Conservation (phyloP, 441 rosid genomes). For the Gossypium gossypioides region DNA sequence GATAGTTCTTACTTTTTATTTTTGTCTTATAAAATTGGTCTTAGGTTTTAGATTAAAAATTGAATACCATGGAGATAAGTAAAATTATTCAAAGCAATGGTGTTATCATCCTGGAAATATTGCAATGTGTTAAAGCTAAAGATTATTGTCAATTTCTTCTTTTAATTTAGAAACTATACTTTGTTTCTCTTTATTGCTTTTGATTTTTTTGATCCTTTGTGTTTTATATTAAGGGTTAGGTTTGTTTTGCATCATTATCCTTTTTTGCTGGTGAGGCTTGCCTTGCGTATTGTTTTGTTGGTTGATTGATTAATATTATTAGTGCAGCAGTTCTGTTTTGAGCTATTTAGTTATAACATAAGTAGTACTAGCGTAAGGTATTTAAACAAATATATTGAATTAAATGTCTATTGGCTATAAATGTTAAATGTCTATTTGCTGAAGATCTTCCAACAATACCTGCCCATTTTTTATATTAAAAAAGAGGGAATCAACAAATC, state of each 20-base stretch:
- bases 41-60: background rate
- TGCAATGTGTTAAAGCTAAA: too few relatives aligned
- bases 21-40: background rate
- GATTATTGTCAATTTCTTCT: background rate
- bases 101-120: background rate
- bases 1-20: background rate
- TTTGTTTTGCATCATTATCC: too few relatives aligned
- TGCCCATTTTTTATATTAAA: background rate
- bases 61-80: background rate
- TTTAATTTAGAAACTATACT: background rate
- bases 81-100: background rate
- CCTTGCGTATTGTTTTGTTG: too few relatives aligned
- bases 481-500: background rate
- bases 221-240: background rate
- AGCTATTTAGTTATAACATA: too few relatives aligned
- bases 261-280: too few relatives aligned
- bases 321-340: too few relatives aligned
- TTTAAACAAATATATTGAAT: too few relatives aligned
- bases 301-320: too few relatives aligned
- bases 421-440: background rate
- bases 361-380: too few relatives aligned
- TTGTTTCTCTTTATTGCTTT: background rate
- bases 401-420: too few relatives aligned
- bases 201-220: background rate
- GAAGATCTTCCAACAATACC: background rate